phyloP scores from a whole-genome alignment of 139 green algal species.

The Picocystis salinarum region DNA sequence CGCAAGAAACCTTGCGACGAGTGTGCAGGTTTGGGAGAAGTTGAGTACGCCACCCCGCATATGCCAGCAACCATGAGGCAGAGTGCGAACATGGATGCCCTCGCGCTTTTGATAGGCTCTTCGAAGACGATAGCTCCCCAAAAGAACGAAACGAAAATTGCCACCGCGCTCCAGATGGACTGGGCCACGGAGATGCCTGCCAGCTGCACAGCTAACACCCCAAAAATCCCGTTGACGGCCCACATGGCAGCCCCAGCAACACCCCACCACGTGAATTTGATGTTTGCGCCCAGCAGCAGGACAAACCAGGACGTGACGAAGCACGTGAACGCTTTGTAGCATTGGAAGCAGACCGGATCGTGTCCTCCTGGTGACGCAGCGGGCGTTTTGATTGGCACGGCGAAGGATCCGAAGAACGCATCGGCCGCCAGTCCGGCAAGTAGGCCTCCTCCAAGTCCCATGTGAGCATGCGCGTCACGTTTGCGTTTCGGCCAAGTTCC shows the following conservation, averaged over 20 bases:
- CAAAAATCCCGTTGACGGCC: slow-evolving; percentile 6
- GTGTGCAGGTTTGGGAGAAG: slow-evolving; percentile 4
- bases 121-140: slow-evolving; percentile 1
- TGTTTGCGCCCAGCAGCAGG: slow-evolving; percentile 4
- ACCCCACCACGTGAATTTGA: slow-evolving; percentile 11
- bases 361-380: not conserved
- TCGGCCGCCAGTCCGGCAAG: not conserved
- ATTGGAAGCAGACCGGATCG: slow-evolving; percentile 8
- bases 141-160: slow-evolving; percentile 3
- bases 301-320: slow-evolving; percentile 6
- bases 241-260: slow-evolving; percentile 5
- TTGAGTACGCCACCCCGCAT: not conserved
- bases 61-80: not conserved
- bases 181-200: slow-evolving; percentile 1
- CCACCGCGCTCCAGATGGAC: slow-evolving; percentile 3
- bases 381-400: slow-evolving; percentile 8
- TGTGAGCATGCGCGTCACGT: too few relatives aligned
- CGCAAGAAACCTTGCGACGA: slow-evolving; percentile 14
- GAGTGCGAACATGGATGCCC: not conserved
- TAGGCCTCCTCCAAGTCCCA: too few relatives aligned
- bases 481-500: too few relatives aligned
- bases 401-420: slow-evolving; percentile 10
- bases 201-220: slow-evolving; percentile 2
- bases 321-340: slow-evolving; percentile 7
- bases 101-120: not conserved